Conservation (phyloP, 805 yeast species). For the Candida gorgasii region DNA sequence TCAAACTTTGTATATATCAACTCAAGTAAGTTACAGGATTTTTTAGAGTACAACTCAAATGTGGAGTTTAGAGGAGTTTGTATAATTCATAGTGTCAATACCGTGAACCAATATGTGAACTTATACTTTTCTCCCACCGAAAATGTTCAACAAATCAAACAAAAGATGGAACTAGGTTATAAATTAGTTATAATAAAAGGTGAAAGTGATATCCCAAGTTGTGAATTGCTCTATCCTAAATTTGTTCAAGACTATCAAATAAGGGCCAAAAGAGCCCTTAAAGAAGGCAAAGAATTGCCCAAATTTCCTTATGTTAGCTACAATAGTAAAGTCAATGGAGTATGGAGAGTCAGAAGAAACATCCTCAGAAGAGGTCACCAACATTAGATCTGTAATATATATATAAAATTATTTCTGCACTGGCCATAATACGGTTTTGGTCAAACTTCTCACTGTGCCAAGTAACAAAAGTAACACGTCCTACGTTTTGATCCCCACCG, state of each 20-base stretch:
- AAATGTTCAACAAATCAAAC: constrained; percentile 8
- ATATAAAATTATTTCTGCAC: no score
- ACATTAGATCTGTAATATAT: no score
- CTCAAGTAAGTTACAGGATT: constrained; percentile 14
- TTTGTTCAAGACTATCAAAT: constrained; percentile 23
- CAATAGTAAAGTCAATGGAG: constrained; percentile 50
- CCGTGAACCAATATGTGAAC: constrained; percentile 40
- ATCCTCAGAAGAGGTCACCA: constrained; percentile 39
- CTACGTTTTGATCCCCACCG: no score
- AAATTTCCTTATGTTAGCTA: constrained; percentile 47
- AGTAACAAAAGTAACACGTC: no score
- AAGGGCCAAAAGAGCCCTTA: constrained; percentile 17
- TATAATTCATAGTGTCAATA: constrained; percentile 67
- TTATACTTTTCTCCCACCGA: constrained; percentile 53
- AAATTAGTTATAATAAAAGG: constrained; percentile 57
- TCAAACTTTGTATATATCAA: constrained; percentile 19
- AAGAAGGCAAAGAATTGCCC: constrained; percentile 9
- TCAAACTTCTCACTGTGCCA: no score
- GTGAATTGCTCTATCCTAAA: constrained; percentile 46
- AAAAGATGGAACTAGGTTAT: constrained; percentile 22
- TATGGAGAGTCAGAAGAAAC: constrained; percentile 60
- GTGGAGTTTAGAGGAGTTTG: constrained; percentile 50
- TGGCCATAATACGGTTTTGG: no score
- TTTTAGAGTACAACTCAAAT: constrained; percentile 12
- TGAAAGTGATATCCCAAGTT: constrained; percentile 62